These are phyloP conservation scores for Trametes coccinea DNA, from an alignment of 768 basidiomycete genomes.

Conservation along the genomic window DNA sequence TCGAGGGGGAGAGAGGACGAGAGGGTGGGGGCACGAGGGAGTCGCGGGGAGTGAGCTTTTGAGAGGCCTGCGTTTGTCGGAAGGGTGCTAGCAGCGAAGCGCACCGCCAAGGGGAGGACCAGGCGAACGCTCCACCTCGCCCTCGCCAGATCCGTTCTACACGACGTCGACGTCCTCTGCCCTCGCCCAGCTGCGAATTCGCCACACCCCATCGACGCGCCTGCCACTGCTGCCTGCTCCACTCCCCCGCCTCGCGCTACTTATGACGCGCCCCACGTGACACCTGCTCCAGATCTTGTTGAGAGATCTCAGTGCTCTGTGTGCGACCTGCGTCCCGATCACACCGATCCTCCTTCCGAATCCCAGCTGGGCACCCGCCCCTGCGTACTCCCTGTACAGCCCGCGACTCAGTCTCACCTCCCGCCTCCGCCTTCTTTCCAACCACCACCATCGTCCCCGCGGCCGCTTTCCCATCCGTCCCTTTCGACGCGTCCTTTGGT, in stretches of 20 bases:
- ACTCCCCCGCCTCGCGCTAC: neutral
- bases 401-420: neutral
- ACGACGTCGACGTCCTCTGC: neutral
- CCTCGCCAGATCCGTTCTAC: neutral
- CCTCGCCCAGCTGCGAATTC: neutral
- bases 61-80: too few relatives aligned
- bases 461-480: slow-evolving; percentile 16
- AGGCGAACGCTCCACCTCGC: neutral
- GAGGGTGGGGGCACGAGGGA: neutral
- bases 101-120: too few relatives aligned
- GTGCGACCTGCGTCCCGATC: neutral
- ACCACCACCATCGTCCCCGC: slow-evolving; percentile 19
- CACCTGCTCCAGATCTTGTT: slow-evolving; percentile 10
- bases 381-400: neutral
- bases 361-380: too few relatives aligned
- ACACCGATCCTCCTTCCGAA: neutral
- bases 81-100: too few relatives aligned
- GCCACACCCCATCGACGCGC: neutral
- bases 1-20: neutral
- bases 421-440: neutral
- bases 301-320: neutral
- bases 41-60: neutral
- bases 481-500: neutral
- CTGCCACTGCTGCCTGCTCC: neutral
- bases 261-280: slow-evolving; percentile 18